Conservation (phyloP, 2,329 filamentous ascomycete genomes). For the Aspergillus transmontanensis region DNA sequence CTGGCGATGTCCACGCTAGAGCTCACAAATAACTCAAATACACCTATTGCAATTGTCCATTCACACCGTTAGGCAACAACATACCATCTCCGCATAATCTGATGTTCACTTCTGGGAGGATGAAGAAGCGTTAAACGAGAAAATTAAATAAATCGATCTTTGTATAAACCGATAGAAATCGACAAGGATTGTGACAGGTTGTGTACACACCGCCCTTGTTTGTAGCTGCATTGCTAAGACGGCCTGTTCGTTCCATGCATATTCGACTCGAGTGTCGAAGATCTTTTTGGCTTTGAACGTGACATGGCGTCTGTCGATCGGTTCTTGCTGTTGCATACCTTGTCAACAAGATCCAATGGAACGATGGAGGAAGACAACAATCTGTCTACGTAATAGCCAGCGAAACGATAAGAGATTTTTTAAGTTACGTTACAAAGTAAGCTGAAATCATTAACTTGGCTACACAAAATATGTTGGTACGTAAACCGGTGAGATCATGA, state of each 20-base stretch:
- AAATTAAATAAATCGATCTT: not conserved
- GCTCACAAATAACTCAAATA: not conserved
- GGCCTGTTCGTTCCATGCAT: slow-evolving; percentile 14
- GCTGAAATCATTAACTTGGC: not conserved
- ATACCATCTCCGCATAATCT: not conserved
- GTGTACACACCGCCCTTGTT: slow-evolving; percentile 7
- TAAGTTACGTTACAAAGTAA: not conserved
- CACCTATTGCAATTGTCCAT: not conserved
- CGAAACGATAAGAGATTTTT: not conserved
- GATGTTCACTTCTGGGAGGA: not conserved
- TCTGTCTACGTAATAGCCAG: not conserved
- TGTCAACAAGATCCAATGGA: slow-evolving; percentile 1
- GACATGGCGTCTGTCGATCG: slow-evolving; percentile 13
- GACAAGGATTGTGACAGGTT: not conserved
- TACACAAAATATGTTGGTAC: not conserved
- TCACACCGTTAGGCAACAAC: not conserved
- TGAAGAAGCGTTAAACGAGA: not conserved
- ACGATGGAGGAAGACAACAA: not conserved
- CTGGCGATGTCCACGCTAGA: not conserved
- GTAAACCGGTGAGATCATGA: slow-evolving; percentile 1
- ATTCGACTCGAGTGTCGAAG: slow-evolving; percentile 8
- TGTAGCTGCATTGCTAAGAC: slow-evolving; percentile 6
- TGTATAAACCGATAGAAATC: not conserved
- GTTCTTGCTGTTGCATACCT: slow-evolving; percentile 3
- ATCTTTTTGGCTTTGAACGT: slow-evolving; percentile 11